Conservation (phyloP, 2,329 filamentous ascomycete genomes). For the Calonectria naviculata region DNA sequence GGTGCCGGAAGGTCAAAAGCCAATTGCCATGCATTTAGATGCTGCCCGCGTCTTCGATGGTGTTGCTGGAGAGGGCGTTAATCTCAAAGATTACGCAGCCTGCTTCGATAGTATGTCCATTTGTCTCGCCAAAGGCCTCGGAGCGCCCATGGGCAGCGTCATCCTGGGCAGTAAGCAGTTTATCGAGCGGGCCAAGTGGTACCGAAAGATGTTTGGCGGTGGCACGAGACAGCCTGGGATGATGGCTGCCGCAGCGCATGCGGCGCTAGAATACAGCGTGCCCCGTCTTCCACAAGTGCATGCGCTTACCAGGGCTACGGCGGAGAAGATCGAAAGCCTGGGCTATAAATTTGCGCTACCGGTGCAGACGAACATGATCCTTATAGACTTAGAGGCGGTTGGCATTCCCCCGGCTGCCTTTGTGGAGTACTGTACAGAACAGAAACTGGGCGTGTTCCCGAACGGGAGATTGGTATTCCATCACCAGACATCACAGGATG, state of each 20-base stretch:
- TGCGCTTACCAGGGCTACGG: slow-evolving; percentile 29
- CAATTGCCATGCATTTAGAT: slow-evolving; percentile 77
- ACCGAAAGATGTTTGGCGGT: slow-evolving; percentile 77
- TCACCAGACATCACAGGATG: slow-evolving; percentile 14
- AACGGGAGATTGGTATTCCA: slow-evolving; percentile 23
- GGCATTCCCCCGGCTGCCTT: slow-evolving; percentile 34
- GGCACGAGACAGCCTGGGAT: slow-evolving; percentile 78
- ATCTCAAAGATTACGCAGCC: slow-evolving; percentile 71
- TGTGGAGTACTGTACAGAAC: slow-evolving; percentile 15
- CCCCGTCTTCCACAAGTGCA: slow-evolving; percentile 36
- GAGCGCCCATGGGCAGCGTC: slow-evolving; percentile 81
- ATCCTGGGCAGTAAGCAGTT: slow-evolving; percentile 62
- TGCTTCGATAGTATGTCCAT: slow-evolving; percentile 79
- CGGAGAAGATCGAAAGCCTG: slow-evolving; percentile 15
- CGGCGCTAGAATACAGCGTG: slow-evolving; percentile 61
- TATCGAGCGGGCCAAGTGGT: slow-evolving; percentile 51
- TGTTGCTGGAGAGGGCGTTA: slow-evolving; percentile 73
- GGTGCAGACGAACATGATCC: slow-evolving; percentile 42
- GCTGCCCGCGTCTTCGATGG: slow-evolving; percentile 83
- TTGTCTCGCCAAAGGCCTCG: slow-evolving; percentile 83
- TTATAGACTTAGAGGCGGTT: slow-evolving; percentile 33
- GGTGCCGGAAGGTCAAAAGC: slow-evolving; percentile 49
- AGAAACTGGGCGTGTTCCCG: slow-evolving; percentile 20
- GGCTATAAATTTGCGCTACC: slow-evolving; percentile 39
- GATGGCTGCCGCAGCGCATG: slow-evolving; percentile 74